Evolutionary conservation across 1,284 basidiomycete genomes (phyloP), one percentile per base, ranked within the genome.

Genomic region (Mixia osmundae): DNA sequence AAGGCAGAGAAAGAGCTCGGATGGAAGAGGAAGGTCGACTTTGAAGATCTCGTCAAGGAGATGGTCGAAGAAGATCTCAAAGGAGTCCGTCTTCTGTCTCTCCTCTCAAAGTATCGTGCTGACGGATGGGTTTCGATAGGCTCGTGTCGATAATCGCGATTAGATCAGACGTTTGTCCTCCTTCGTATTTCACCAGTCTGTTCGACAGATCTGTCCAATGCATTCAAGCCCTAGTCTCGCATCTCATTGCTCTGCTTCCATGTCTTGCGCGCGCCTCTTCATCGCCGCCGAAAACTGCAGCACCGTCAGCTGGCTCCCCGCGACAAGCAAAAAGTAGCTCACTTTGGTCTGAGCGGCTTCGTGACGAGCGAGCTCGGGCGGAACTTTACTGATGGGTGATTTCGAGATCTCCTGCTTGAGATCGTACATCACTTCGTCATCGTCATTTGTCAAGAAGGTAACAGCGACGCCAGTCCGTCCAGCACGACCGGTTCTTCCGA

Each of bases 341-440:
- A 87, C 70, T 54, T 72, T 73, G 52, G 80, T 74, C 57, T 83
- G 76, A 4, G 85, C 80, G 0, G 79, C 63, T 51, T 87, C 80
- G 55, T 94, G 85, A 47, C 75, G 72, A 9, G 78, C 78, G 30
- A 94, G 62, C 51, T 94, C 85, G 5, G 66, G 58, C 11, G 82
- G 67, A 42, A 87, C 75, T 52, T 80, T 83, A n/a, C 76, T 80
- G 44, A 80, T 72, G 0, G 82, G 78, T 47, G 76, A 80, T 64
- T 91, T 91, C 21, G 74, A 72, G 42, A 94, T 82, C 57, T 91
- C 83, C 74, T 80, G 73, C 60, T 73, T 82, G 48, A 85, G 67
- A 55, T 83, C 78, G 61, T 82, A 82, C 80, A 95, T 82, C 55
- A 94, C 77, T 61, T 97, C 89, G 38, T 85, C 79, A 54, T 99